Base-by-base conservation (phyloP, 257 asterid species). In the Thymus quinquecostatus region DNA sequence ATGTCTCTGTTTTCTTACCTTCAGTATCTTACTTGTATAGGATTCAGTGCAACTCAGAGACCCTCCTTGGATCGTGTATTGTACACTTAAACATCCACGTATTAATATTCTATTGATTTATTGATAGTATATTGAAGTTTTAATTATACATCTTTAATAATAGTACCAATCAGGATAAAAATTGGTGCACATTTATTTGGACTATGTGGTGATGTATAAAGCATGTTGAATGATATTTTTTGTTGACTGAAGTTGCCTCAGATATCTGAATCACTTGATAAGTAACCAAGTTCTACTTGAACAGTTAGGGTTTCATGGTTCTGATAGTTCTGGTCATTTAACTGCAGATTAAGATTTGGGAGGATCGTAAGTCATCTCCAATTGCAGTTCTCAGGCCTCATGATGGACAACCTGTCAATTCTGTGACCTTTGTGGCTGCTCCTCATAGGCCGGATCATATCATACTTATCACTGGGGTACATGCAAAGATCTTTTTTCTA, bases 391-490 rank as follows among this genome's bases (percentile, higher is more conserved):
- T 90, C 75, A 87, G 86, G 82, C 98, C 98, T 64, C 91, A 92
- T 80, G 97, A 90, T 67, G 92, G 97, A 27, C 97, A 79, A n/a
- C 98, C 99, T 72, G 96, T 95, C 80, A 88, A 78, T 83, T 95
- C 99, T 38, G 99, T 81, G 72, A 92, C 96, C n/a, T 95, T 95
- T 79, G 83, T 92, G 85, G 83, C 92, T 77, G 85, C 98, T 75
- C 96, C 97, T 58, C 71, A 88, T 73, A 87, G 82, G 34, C 99
- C 99, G 1, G 98, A 92, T 70, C 98, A 95, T 78, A 92, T 92
- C 81, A 76, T 92, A 85, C 96, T 95, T 28, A 88, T 95, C 61
- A 95, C 99, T 47, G 99, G 99, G 98, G 99, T 95, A 86, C 44
- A 34, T 75, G 43, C 70, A 57, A 43, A 1, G 5, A 1, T 0